Evolutionary conservation across 768 basidiomycete species (phyloP).

Genomic region (Calocybe gangraenosa): DNA sequence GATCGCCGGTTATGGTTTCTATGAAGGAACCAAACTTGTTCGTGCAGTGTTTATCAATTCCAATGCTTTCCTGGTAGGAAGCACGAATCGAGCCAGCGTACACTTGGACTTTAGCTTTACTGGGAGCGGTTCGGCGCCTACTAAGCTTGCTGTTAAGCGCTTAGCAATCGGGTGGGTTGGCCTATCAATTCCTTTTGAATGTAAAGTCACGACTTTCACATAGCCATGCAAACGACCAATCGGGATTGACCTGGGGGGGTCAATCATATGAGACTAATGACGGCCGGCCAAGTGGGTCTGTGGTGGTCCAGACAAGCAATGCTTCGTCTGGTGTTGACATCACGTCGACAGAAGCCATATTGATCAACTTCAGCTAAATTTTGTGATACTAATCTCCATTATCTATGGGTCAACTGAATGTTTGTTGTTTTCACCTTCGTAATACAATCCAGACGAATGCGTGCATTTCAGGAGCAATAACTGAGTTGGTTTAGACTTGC

Average conservation of each 20-base stretch:
- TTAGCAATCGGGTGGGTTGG: slow-evolving; percentile 40
- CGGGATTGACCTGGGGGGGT: slow-evolving; percentile 54
- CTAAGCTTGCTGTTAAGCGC: slow-evolving; percentile 40
- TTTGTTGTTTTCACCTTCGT: no score
- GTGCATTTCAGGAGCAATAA: no score
- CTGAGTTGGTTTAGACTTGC: no score
- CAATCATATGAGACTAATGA: slow-evolving; percentile 52
- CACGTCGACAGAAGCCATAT: slow-evolving; percentile 41
- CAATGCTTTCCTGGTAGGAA: slow-evolving; percentile 39
- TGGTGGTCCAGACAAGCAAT: slow-evolving; percentile 22
- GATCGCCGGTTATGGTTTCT: slow-evolving; percentile 61
- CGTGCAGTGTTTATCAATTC: slow-evolving; percentile 60
- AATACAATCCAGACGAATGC: no score
- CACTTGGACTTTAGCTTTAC: slow-evolving; percentile 41
- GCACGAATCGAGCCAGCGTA: slow-evolving; percentile 30
- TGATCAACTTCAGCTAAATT: slow-evolving; percentile 34
- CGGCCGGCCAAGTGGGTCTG: slow-evolving; percentile 34
- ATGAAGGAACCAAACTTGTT: slow-evolving; percentile 37
- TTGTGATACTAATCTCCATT: neutral
- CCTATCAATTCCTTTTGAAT: neutral
- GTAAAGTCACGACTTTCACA: neutral
- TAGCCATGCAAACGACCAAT: slow-evolving; percentile 46
- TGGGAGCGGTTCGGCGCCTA: slow-evolving; percentile 15
- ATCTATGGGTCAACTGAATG: no score
- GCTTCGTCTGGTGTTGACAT: slow-evolving; percentile 40